phyloP scores from a whole-genome alignment of 768 basidiomycete species.

The Lactarius evosmus region DNA sequence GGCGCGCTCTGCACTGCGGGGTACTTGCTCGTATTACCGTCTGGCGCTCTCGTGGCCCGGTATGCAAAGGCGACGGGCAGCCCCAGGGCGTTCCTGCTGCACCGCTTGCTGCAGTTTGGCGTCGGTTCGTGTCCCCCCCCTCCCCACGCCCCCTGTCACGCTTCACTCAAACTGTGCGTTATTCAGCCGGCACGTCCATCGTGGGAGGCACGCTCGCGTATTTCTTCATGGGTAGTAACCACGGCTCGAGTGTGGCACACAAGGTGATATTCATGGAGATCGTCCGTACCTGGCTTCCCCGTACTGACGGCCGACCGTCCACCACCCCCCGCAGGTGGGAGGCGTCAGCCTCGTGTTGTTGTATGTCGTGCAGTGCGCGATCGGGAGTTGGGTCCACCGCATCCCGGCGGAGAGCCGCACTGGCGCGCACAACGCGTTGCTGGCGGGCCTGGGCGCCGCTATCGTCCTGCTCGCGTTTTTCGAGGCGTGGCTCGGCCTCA shows the following conservation, averaged over 20 bases:
- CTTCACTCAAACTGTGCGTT: neutral
- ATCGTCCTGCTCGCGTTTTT: slow-evolving; percentile 11
- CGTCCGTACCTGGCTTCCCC: neutral
- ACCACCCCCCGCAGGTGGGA: slow-evolving; percentile 6
- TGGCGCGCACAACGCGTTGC: neutral
- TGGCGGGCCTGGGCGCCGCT: neutral
- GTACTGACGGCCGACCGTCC: too few species aligned
- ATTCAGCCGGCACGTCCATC: slow-evolving; percentile 12
- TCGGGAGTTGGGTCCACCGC: slow-evolving; percentile 7
- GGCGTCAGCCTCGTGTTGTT: neutral
- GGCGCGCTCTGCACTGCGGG: slow-evolving; percentile 51
- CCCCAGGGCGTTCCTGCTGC: slow-evolving; percentile 44
- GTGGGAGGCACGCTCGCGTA: slow-evolving; percentile 19
- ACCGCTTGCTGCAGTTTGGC: slow-evolving; percentile 38
- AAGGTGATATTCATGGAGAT: slow-evolving; percentile 1
- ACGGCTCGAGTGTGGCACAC: neutral
- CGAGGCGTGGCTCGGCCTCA: slow-evolving; percentile 14
- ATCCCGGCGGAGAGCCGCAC: slow-evolving; percentile 4
- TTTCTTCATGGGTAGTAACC: slow-evolving; percentile 8
- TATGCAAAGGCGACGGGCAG: slow-evolving; percentile 46
- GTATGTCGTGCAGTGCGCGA: slow-evolving; percentile 12
- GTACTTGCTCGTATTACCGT: slow-evolving; percentile 55
- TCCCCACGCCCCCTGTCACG: neutral
- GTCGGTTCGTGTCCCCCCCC: slow-evolving; percentile 3
- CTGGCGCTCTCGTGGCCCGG: slow-evolving; percentile 54